phyloP scores from a whole-genome alignment of 352 stramenopile genomes.

The Phytophthora melonis region DNA sequence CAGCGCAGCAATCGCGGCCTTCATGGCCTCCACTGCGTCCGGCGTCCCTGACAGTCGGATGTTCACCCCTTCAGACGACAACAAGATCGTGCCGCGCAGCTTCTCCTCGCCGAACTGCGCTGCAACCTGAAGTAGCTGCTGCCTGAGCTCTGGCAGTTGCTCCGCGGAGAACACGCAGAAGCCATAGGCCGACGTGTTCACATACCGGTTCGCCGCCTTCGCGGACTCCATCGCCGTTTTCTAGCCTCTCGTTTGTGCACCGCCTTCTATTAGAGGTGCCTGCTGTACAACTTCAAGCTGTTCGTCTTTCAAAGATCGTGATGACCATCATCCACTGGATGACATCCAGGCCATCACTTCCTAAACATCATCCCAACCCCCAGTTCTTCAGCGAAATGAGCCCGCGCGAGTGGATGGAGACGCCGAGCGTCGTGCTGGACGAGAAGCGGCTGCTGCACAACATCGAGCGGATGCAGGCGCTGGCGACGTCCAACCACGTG shows the following conservation, averaged over 20 bases:
- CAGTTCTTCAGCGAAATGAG: conserved; percentile 2
- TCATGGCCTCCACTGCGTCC: conserved; percentile 56
- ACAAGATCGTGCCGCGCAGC: conserved; percentile 72
- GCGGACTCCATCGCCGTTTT: conserved; percentile 13
- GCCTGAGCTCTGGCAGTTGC: conserved; percentile 47
- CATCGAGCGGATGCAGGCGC: conserved; percentile 71
- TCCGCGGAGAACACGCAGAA: conserved; percentile 65
- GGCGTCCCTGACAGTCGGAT: conserved; percentile 66
- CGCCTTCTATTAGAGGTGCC: not conserved
- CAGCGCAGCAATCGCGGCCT: conserved; percentile 49
- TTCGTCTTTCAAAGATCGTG: too few species aligned
- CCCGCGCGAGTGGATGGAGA: conserved; percentile 45
- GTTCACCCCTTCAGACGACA: conserved; percentile 74
- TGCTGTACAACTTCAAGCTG: not conserved
- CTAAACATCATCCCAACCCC: conserved; percentile 5
- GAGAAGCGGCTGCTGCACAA: conserved; percentile 68
- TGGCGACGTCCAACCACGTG: conserved; percentile 55
- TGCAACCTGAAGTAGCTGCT: conserved; percentile 44
- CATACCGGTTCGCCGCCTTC: conserved; percentile 21
- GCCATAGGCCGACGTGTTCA: conserved; percentile 81
- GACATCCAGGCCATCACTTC: too few species aligned
- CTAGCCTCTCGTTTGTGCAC: conserved; percentile 15
- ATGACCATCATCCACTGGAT: too few species aligned
- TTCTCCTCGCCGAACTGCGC: conserved; percentile 37
- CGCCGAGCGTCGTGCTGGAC: conserved; percentile 71